These are phyloP conservation scores for Clitopilus passeckerianus DNA, from an alignment of 768 basidiomycete genomes.

Conservation along the genomic window DNA sequence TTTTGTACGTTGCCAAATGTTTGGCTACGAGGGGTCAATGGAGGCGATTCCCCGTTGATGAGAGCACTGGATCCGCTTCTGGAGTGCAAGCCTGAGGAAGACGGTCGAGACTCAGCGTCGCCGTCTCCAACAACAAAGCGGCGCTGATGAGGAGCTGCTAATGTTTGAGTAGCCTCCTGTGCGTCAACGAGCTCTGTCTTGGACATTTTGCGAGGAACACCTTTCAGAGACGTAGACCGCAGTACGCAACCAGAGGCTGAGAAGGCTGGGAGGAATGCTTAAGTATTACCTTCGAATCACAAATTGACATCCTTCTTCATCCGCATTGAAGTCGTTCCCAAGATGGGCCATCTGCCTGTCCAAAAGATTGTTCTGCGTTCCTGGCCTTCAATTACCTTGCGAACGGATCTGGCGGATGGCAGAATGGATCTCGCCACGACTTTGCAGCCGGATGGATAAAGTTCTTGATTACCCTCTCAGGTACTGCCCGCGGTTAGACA, in stretches of 20 bases:
- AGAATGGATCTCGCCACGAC: conserved; percentile 21
- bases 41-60: conserved; percentile 30
- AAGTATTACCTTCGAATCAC: conserved; percentile 9
- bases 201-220: neutral
- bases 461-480: neutral
- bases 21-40: conserved; percentile 35
- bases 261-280: neutral
- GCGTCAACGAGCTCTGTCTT: conserved; percentile 15
- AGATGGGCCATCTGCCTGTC: conserved; percentile 19
- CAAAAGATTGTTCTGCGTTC: conserved; percentile 18
- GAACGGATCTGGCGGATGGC: conserved; percentile 14
- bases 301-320: conserved; percentile 13
- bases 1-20: conserved; percentile 29
- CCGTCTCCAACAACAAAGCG: conserved; percentile 26
- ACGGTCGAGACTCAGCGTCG: conserved; percentile 18
- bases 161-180: conserved; percentile 21
- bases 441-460: conserved; percentile 12
- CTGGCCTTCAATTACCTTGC: conserved; percentile 21
- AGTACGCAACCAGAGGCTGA: conserved; percentile 8
- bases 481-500: neutral
- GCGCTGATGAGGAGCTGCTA: conserved; percentile 23
- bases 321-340: conserved; percentile 18
- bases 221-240: conserved; percentile 3
- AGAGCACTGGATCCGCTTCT: conserved; percentile 25
- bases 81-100: conserved; percentile 22